Evolutionary conservation across 352 stramenopile genomes (phyloP).

Genomic region (Pythium insidiosum): DNA sequence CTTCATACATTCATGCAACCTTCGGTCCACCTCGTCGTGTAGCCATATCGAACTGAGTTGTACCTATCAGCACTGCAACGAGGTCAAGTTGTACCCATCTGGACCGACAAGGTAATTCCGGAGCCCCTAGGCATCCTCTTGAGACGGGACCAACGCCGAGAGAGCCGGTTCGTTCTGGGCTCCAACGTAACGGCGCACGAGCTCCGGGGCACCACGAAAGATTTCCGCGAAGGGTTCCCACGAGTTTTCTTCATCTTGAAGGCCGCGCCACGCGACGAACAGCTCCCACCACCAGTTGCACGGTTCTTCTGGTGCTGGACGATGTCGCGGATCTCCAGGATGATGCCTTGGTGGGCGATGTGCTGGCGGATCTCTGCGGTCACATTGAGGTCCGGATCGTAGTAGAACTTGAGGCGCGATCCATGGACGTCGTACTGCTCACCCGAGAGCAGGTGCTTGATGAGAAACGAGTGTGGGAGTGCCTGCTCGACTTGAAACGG

Average conservation of each 20-base stretch:
- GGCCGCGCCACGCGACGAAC: conserved; percentile 4
- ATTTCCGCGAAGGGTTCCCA: conserved; percentile 7
- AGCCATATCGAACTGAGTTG: too few relatives aligned
- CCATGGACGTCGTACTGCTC: conserved; percentile 15
- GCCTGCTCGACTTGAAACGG: conserved; percentile 8
- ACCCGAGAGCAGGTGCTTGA: conserved; percentile 12
- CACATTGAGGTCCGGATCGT: conserved; percentile 8
- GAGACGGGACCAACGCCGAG: not conserved
- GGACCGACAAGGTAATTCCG: not conserved
- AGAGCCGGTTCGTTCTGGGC: not conserved
- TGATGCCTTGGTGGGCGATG: conserved; percentile 6
- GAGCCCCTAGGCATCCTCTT: not conserved
- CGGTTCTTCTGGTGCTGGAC: conserved; percentile 1
- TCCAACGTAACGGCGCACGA: conserved; percentile 2
- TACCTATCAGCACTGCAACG: too few relatives aligned
- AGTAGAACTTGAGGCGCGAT: conserved; percentile 13
- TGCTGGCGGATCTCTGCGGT: conserved; percentile 8
- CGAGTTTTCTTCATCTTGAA: conserved; percentile 13
- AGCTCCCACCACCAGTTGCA: conserved; percentile 3
- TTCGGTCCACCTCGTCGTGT: too few relatives aligned
- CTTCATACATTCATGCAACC: too few relatives aligned
- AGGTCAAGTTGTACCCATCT: conserved; percentile 4
- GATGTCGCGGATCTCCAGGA: conserved; percentile 6
- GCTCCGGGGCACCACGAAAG: not conserved
- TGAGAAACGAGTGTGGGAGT: conserved; percentile 11